Evolutionary conservation across 2,329 filamentous ascomycete genomes (phyloP).

Genomic region (Cladosporium austrohemisphaericum): DNA sequence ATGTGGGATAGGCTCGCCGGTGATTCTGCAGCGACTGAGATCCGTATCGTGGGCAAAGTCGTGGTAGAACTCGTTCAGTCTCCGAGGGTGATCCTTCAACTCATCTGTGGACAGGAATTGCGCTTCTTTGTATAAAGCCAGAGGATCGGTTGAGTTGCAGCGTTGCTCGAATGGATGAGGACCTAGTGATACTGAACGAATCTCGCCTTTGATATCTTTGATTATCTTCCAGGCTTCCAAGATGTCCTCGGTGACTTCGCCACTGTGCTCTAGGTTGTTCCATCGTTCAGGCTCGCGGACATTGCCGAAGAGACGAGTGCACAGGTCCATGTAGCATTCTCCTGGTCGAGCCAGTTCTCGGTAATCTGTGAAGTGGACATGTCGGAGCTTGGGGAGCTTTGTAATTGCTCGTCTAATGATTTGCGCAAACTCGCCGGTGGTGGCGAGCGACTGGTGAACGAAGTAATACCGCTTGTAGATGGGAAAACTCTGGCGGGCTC

Average conservation of each 20-base stretch:
- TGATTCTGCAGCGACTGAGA: conserved; percentile 3
- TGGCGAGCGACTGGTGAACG: conserved; percentile 1
- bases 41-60: neutral
- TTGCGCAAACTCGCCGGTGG: neutral
- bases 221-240: conserved; percentile 4
- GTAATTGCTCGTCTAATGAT: neutral
- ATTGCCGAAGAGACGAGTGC: conserved; percentile 12
- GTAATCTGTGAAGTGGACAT: conserved; percentile 14
- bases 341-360: conserved; percentile 5
- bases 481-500: conserved; percentile 12
- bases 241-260: conserved; percentile 12
- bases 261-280: conserved; percentile 10
- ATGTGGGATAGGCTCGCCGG: neutral
- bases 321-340: conserved; percentile 11
- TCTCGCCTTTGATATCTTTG: conserved; percentile 6
- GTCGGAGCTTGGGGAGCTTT: conserved; percentile 7
- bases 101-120: conserved; percentile 12
- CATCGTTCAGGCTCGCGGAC: conserved; percentile 11
- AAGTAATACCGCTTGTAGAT: conserved; percentile 9
- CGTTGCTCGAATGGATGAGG: conserved; percentile 13
- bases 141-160: conserved; percentile 12
- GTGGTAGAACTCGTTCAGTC: neutral
- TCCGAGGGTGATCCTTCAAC: conserved; percentile 2
- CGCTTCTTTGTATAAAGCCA: conserved; percentile 9
- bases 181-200: conserved; percentile 5